These are phyloP conservation scores for Trichosanthes cucumerina DNA, from an alignment of 306 rosid genomes.

Conservation along the genomic window DNA sequence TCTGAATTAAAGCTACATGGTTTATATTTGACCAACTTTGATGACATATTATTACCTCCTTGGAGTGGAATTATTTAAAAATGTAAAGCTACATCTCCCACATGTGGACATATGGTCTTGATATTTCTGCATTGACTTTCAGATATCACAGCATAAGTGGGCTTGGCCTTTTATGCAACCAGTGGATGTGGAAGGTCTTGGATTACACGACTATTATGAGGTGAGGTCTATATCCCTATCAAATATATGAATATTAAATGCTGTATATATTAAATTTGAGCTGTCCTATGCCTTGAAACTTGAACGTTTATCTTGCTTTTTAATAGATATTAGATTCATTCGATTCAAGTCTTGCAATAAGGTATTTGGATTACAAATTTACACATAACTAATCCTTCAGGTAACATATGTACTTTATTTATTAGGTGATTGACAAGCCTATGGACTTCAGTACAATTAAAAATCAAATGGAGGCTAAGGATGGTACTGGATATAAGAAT, in stretches of 20 bases:
- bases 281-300: not conserved
- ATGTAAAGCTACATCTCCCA: not conserved
- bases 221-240: conserved; percentile 22
- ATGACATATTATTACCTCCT: not conserved
- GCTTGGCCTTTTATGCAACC: conserved; percentile 96
- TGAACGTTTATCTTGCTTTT: not conserved
- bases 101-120: not conserved
- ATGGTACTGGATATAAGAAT: conserved; percentile 80
- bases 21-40: not conserved
- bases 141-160: conserved; percentile 86
- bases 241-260: not conserved
- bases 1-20: not conserved
- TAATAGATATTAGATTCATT: not conserved
- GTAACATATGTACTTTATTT: conserved; percentile 9
- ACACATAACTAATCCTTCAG: not conserved
- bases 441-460: conserved; percentile 88
- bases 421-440: conserved; percentile 88
- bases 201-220: conserved; percentile 78
- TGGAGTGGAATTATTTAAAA: not conserved
- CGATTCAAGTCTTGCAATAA: not conserved
- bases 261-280: not conserved
- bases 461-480: conserved; percentile 85
- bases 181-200: conserved; percentile 87
- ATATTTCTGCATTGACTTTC: conserved; percentile 21
- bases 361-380: not conserved